These are phyloP conservation scores for Colletotrichum sp. DNA, from an alignment of 2,329 filamentous ascomycete species.

Conservation along the genomic window DNA sequence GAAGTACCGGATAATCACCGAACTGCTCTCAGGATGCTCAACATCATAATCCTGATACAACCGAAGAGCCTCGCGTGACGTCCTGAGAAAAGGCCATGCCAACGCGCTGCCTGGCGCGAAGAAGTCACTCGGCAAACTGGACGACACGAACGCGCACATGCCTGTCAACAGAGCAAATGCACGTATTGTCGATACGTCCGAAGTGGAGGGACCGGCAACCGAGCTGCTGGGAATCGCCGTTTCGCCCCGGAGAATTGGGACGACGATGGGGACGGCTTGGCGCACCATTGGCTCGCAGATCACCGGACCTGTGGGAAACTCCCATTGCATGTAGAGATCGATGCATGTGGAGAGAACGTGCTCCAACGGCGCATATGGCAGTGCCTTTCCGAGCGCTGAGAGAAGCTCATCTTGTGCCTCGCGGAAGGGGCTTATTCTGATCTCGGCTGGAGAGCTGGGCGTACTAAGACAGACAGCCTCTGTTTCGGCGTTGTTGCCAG, in stretches of 20 bases:
- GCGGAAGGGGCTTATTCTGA: neutral
- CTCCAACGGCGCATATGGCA: neutral
- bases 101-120: constrained; percentile 42
- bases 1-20: constrained; percentile 47
- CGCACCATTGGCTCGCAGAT: neutral
- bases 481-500: rapidly evolving
- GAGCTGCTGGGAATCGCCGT: neutral
- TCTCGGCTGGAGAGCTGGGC: rapidly evolving
- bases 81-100: constrained; percentile 41
- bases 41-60: constrained; percentile 46
- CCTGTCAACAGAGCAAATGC: constrained; percentile 47
- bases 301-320: constrained; percentile 2
- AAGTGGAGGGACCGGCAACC: neutral
- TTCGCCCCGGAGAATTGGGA: neutral
- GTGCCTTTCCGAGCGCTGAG: neutral
- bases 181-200: neutral
- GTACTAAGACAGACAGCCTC: rapidly evolving
- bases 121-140: constrained; percentile 42
- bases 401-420: neutral
- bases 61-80: constrained; percentile 41
- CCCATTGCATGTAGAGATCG: constrained; percentile 4
- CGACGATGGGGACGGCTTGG: neutral
- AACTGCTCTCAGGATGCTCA: constrained; percentile 45
- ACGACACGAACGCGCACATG: constrained; percentile 48
- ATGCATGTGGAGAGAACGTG: neutral